Evolutionary conservation across 2,329 filamentous ascomycete genomes (phyloP).

Genomic region (Colletotrichum sp.): DNA sequence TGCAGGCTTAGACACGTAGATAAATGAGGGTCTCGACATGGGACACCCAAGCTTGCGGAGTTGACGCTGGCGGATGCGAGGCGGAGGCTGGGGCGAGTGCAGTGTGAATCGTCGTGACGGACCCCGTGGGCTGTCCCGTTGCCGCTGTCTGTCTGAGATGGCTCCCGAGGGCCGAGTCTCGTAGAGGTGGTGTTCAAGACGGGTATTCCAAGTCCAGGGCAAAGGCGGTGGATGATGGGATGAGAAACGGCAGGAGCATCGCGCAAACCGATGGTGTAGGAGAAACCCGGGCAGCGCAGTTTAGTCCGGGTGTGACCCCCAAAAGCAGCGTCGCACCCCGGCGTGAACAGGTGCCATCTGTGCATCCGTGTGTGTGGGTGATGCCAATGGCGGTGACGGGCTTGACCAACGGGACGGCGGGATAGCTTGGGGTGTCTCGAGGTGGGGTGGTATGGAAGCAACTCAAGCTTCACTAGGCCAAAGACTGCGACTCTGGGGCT

Average conservation of each 20-base stretch:
- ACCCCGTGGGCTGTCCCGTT: neutral
- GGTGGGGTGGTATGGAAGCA: neutral
- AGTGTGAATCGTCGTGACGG: neutral
- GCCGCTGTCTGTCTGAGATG: neutral
- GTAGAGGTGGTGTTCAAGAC: neutral
- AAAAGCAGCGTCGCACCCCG: slow-evolving; percentile 11
- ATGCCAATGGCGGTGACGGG: slow-evolving; percentile 10
- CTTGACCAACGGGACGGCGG: neutral
- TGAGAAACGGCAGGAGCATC: neutral
- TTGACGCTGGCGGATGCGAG: neutral
- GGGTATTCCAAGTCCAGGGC: neutral
- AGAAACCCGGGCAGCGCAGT: neutral
- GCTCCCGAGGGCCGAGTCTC: neutral
- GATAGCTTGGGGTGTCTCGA: neutral
- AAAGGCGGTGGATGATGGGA: neutral
- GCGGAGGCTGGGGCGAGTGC: neutral
- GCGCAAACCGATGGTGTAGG: neutral
- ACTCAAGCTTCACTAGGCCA: neutral
- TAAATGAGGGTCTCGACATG: neutral
- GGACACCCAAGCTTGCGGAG: neutral
- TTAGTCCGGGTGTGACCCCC: neutral
- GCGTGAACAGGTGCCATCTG: slow-evolving; percentile 3
- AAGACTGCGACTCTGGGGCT: neutral
- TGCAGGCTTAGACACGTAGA: neutral
- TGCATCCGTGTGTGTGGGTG: neutral